Base-by-base conservation (phyloP, 2,329 filamentous ascomycete genomes). In the Pseudogymnoascus sp. region DNA sequence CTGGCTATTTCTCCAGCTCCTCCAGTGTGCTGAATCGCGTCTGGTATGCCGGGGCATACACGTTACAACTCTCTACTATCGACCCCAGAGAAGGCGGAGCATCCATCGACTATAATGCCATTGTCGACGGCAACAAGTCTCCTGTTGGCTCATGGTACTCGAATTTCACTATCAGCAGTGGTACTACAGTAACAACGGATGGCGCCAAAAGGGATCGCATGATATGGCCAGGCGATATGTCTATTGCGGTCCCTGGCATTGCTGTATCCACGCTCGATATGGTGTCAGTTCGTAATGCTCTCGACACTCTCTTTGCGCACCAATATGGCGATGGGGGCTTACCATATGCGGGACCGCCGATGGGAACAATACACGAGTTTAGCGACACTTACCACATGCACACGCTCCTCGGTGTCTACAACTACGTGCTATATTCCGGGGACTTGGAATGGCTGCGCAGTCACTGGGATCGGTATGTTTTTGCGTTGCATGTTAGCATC, bases 151-250 rank as follows among this genome's bases (percentile, higher is more conserved):
- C 68, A 5, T 74, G 72, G 70, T 70, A 69, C 24, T 68, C 66
- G 15, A 72, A 72, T 59, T 71, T 68, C 59, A 72, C 70, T 0
- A 66, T 72, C 26, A 66, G 69, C n/a, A 69, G 69, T 63, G 70
- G 70, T 5, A 68, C 64, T n/a, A 61, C 66, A 3, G 68, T 70
- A 5, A 73, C 69, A 39, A 70, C 68, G 0, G 83, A 86, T 68
- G 83, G 83, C 11, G 80, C 81, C 1, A 85, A 85, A 68, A 75
- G 83, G 33, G 83, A 85, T 66, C 76, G 81, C 7, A 73, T 82
- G 15, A 79, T 86, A 2, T 86, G 83, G 82, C 79, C 83, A 9
- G 84, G 84, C 1, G 84, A 87, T 67, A 82, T 86, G 75, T 77
- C 77, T 4, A 81, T 84, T 63, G 79, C 81, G 4, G 74, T 82